A percentile compares a stretch with the other conserved stretches of the same genome.
phyloP scores from a whole-genome alignment of 2,329 filamentous ascomycete species.

The Trichoderma asperellum region DNA sequence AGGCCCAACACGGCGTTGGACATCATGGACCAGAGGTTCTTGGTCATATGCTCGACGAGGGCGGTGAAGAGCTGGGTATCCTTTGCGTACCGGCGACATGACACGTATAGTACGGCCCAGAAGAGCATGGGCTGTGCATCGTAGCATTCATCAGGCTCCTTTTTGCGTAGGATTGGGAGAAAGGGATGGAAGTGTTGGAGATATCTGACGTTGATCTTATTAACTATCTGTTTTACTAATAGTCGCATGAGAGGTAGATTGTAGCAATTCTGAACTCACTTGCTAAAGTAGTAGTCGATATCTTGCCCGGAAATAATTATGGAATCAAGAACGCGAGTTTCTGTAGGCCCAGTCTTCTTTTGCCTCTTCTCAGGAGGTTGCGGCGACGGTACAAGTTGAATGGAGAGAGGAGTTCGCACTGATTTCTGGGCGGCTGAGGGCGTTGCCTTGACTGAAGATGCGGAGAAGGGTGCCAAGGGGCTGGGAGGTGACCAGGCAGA shows the following conservation, averaged over 20 bases:
- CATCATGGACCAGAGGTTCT: conserved; percentile 51
- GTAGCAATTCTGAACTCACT: conserved; percentile 39
- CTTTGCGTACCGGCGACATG: conserved; percentile 54
- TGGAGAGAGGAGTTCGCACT: conserved; percentile 25
- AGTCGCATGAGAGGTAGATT: neutral
- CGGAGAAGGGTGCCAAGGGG: conserved; percentile 35
- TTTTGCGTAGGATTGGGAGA: conserved; percentile 54
- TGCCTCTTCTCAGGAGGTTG: conserved; percentile 32
- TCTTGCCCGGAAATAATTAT: conserved; percentile 56
- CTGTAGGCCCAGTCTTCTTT: conserved; percentile 37
- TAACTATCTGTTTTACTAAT: neutral
- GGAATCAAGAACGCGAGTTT: conserved; percentile 52
- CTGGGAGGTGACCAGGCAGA: conserved; percentile 38
- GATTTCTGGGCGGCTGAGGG: conserved; percentile 28
- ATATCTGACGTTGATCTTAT: conserved; percentile 43
- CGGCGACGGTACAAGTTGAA: conserved; percentile 36
- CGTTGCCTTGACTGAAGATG: conserved; percentile 33
- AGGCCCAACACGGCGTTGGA: conserved; percentile 50
- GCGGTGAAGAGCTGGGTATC: conserved; percentile 49
- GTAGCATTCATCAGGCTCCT: conserved; percentile 57
- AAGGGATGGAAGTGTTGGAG: conserved; percentile 58
- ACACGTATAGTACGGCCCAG: conserved; percentile 58
- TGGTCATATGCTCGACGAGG: conserved; percentile 51
- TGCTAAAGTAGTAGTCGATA: conserved; percentile 60
- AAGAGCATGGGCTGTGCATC: conserved; percentile 54